These are phyloP conservation scores for Saccharomycopsis selenospora DNA, from an alignment of 805 yeast species.

Conservation along the genomic window DNA sequence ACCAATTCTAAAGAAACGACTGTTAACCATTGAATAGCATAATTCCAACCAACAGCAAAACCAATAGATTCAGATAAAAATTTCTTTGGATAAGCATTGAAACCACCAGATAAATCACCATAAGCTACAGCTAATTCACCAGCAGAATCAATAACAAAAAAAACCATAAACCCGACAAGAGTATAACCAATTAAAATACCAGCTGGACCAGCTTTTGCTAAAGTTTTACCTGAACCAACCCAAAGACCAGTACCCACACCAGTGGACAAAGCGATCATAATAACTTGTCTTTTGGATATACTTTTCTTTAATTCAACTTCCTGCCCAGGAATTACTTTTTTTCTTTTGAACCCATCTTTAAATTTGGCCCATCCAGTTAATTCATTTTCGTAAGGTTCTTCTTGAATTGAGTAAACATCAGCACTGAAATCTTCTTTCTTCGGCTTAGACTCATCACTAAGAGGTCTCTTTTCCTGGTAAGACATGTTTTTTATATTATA, in stretches of 20 bases:
- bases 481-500: neutral
- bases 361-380: slow-evolving; percentile 17
- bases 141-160: slow-evolving; percentile 50
- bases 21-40: slow-evolving; percentile 48
- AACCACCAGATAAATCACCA: slow-evolving; percentile 34
- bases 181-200: slow-evolving; percentile 48
- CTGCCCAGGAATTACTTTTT: slow-evolving; percentile 2
- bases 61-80: slow-evolving; percentile 48
- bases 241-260: slow-evolving; percentile 74
- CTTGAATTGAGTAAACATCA: neutral
- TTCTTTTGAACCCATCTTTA: slow-evolving; percentile 18
- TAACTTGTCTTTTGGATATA: slow-evolving; percentile 41
- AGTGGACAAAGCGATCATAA: slow-evolving; percentile 77
- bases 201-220: slow-evolving; percentile 40
- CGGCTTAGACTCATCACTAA: neutral
- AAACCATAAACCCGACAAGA: slow-evolving; percentile 50
- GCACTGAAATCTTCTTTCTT: neutral
- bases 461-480: neutral
- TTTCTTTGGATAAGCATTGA: slow-evolving; percentile 33
- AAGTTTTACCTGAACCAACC: slow-evolving; percentile 48
- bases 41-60: slow-evolving; percentile 55
- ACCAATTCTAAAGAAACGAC: slow-evolving; percentile 50
- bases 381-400: neutral
- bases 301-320: slow-evolving; percentile 29
- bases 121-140: slow-evolving; percentile 49